These are phyloP conservation scores for Bretziella fagacearum DNA, from an alignment of 2,329 filamentous ascomycete genomes.

Conservation along the genomic window DNA sequence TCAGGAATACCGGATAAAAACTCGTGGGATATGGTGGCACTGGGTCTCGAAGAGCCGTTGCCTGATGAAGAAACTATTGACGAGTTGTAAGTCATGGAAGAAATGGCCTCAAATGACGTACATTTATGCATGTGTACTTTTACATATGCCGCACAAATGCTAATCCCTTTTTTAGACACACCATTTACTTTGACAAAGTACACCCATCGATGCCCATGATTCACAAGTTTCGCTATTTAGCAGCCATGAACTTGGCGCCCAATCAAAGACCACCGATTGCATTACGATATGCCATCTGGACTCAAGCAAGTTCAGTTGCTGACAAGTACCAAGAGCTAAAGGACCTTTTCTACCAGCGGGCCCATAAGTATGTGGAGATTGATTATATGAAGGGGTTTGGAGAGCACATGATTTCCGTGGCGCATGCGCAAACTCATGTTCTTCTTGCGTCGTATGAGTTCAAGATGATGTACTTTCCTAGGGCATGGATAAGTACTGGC, in stretches of 20 bases:
- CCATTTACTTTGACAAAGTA: conserved; percentile 80
- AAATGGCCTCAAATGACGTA: not conserved
- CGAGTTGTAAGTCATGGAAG: conserved; percentile 49
- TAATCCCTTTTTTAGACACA: conserved; percentile 35
- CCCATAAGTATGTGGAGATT: conserved; percentile 75
- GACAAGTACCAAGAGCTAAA: conserved; percentile 69
- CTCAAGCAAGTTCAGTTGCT: conserved; percentile 67
- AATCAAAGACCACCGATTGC: conserved; percentile 72
- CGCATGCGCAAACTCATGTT: conserved; percentile 71
- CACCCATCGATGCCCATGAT: conserved; percentile 78
- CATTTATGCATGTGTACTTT: not conserved
- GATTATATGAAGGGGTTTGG: conserved; percentile 89
- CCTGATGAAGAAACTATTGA: conserved; percentile 51
- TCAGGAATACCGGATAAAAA: not conserved
- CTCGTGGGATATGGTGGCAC: conserved; percentile 54
- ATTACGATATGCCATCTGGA: conserved; percentile 90
- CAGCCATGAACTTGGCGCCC: conserved; percentile 78
- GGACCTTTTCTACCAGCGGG: conserved; percentile 75
- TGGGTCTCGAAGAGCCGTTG: conserved; percentile 42
- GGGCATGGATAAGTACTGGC: conserved; percentile 87
- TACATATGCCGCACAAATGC: not conserved
- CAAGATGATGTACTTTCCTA: conserved; percentile 92
- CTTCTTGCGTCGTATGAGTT: conserved; percentile 77
- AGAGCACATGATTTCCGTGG: conserved; percentile 70
- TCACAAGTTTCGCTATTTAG: conserved; percentile 71